Percentiles rank a stretch among this genome's conserved stretches.
Evolutionary conservation across 495 filamentous ascomycete species (phyloP).

Genomic region (Xylaria palmicola): DNA sequence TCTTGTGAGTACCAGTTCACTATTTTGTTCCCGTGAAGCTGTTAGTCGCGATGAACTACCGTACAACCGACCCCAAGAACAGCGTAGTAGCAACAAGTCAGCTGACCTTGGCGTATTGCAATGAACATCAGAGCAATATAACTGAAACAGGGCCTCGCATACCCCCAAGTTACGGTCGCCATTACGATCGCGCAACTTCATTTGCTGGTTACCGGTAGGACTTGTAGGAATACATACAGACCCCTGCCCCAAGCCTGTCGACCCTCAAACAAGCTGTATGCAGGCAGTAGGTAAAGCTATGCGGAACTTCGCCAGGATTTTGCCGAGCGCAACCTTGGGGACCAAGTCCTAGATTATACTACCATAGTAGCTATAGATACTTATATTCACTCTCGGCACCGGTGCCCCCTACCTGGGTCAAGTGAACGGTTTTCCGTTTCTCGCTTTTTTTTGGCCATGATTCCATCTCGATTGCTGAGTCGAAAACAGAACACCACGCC

Average conservation of each 20-base stretch:
- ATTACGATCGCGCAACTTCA: neutral
- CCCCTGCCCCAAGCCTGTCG: slow-evolving; percentile 3
- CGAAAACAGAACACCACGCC: neutral
- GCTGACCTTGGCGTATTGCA: neutral
- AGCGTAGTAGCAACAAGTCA: neutral
- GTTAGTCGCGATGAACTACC: neutral
- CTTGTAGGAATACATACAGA: neutral
- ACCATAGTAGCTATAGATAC: neutral
- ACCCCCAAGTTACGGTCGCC: neutral
- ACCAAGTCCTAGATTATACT: slow-evolving; percentile 1
- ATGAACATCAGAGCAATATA: neutral
- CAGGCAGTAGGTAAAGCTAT: neutral
- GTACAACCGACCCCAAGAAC: neutral
- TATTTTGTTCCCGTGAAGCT: too few species aligned
- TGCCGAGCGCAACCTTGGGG: neutral
- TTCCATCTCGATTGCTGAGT: neutral
- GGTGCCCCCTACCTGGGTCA: neutral
- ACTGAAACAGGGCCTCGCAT: slow-evolving; percentile 8
- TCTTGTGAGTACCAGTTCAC: too few species aligned
- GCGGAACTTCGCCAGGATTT: neutral
- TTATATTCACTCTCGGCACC: slow-evolving; percentile 1
- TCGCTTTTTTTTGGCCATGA: neutral
- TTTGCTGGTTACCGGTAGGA: neutral
- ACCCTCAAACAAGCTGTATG: slow-evolving; percentile 6
- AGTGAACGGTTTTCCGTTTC: neutral